A percentile compares a stretch with the other conserved stretches of the same genome.
Conservation (phyloP, 2,329 filamentous ascomycete genomes). For the Aspergillus candidus region DNA sequence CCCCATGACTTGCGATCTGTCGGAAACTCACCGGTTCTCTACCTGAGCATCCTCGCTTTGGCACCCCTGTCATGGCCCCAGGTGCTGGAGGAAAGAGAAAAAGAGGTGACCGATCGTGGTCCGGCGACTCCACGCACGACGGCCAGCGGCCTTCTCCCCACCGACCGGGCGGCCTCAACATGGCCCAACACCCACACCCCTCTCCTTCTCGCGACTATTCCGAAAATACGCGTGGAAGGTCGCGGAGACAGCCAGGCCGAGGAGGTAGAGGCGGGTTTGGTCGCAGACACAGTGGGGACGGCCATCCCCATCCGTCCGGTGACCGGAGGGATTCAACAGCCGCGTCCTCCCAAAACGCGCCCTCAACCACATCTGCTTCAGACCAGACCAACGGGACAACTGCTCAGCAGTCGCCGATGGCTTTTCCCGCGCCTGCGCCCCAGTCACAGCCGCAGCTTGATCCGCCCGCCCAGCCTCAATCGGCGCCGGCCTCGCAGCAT, state of each 20-base stretch:
- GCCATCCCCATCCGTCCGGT: constrained; percentile 26
- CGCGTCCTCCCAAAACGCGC: constrained; percentile 27
- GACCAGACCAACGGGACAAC: constrained; percentile 17
- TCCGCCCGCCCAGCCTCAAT: constrained; percentile 9
- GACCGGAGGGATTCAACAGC: constrained; percentile 23
- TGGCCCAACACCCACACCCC: constrained; percentile 46
- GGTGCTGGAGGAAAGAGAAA: constrained; percentile 51
- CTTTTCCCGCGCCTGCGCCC: constrained; percentile 13
- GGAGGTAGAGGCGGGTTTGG: constrained; percentile 33
- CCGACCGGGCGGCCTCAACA: constrained; percentile 42
- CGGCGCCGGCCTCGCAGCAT: neutral
- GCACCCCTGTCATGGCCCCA: constrained; percentile 44
- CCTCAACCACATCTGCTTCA: constrained; percentile 22
- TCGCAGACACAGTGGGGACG: constrained; percentile 31
- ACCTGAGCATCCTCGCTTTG: constrained; percentile 22
- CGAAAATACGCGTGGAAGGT: constrained; percentile 32
- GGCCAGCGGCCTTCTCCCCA: constrained; percentile 41
- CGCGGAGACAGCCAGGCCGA: constrained; percentile 33
- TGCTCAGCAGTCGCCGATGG: constrained; percentile 15
- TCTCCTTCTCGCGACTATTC: constrained; percentile 30
- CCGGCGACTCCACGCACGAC: constrained; percentile 38
- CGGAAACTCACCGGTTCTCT: constrained; percentile 20
- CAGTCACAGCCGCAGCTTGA: constrained; percentile 16
- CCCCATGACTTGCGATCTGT: constrained; percentile 29
- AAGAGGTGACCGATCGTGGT: constrained; percentile 41